Base-by-base conservation (phyloP, 306 rosid species). In the Rosa lucieae region DNA sequence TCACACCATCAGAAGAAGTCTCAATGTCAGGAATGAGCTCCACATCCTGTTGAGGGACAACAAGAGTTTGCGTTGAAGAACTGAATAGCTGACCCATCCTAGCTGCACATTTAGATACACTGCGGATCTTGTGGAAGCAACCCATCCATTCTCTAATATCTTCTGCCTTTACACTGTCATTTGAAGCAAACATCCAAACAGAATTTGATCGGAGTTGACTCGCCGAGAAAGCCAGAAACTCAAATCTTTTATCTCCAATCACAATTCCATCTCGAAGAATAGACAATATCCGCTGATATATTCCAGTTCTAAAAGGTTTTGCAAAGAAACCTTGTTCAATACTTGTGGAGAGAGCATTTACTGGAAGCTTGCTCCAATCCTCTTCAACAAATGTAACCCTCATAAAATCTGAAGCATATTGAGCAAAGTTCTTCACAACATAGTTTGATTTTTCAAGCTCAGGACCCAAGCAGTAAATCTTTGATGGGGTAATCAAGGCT, bases 81-180 rank as follows among this genome's bases (percentile, higher is more conserved):
- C 99, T 94, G 86, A 94, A 94, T 72, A 94, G 79, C 84, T 94
- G 99, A 77, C 99, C 99, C 99, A 94, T 94, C 87, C 99, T 88
- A 51, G 99, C 97, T 26, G 99, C 99, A 79, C 99, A 94, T 85
- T 92, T 94, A 46, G 99, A 94, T 32, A 94, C 75, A 48, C 95
- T 94, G 13, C 91, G 93, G 75, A 94, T 94, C 82, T 86, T 88
- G 42, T 74, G 89, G 85, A 94, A 92, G 85, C 91, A 86, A 77
- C 99, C 99, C 99, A 94, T 94, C 99, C 99, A 94, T 78, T 92
- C 87, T 82, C 97, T 86, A 59, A 94, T 91, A 81, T 91, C 91
- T 79, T 84, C 91, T n/a, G 99, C 95, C 81, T 84, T 91, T 74
- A 94, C 80, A 70, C 73, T 71, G 70, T 92, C 92, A 83, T 87